phyloP scores from a whole-genome alignment of 2,329 filamentous ascomycete genomes.

The Fusarium sp. region DNA sequence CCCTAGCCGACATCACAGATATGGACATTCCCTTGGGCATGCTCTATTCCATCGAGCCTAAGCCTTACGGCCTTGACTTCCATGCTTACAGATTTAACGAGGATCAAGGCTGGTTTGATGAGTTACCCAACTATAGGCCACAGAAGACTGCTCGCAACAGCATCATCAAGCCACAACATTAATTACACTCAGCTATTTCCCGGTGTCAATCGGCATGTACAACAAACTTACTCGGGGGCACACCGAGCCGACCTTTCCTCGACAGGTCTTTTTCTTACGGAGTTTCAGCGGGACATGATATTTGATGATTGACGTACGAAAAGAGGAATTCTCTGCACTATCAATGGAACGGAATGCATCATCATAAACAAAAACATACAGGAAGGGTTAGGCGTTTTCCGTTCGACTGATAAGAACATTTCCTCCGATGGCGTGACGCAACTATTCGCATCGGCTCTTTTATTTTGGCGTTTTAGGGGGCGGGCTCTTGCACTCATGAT shows the following conservation, averaged over 20 bases:
- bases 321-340: slow-evolving; percentile 43
- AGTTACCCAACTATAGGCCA: slow-evolving; percentile 86
- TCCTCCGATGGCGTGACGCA: slow-evolving; percentile 45
- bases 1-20: slow-evolving; percentile 90
- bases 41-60: slow-evolving; percentile 94
- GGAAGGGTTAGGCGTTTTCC: slow-evolving; percentile 48
- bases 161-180: slow-evolving; percentile 41
- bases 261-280: slow-evolving; percentile 27
- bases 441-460: slow-evolving; percentile 42
- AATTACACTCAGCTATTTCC: slow-evolving; percentile 1
- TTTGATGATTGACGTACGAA: slow-evolving; percentile 44
- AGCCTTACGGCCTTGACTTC: slow-evolving; percentile 97
- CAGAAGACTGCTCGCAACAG: slow-evolving; percentile 61
- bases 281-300: slow-evolving; percentile 41
- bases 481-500: slow-evolving; percentile 25
- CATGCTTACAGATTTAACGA: slow-evolving; percentile 94
- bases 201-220: slow-evolving; percentile 41
- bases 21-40: slow-evolving; percentile 94
- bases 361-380: slow-evolving; percentile 41
- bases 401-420: slow-evolving; percentile 50
- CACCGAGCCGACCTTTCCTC: slow-evolving; percentile 16
- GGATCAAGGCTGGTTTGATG: slow-evolving; percentile 81
- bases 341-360: slow-evolving; percentile 49
- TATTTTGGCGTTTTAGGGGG: slow-evolving; percentile 21
- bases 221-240: slow-evolving; percentile 31